Percentiles rank a stretch among this genome's conserved stretches.
Conservation (phyloP, 2,329 filamentous ascomycete genomes). For the Colletotrichum sansevieriae region DNA sequence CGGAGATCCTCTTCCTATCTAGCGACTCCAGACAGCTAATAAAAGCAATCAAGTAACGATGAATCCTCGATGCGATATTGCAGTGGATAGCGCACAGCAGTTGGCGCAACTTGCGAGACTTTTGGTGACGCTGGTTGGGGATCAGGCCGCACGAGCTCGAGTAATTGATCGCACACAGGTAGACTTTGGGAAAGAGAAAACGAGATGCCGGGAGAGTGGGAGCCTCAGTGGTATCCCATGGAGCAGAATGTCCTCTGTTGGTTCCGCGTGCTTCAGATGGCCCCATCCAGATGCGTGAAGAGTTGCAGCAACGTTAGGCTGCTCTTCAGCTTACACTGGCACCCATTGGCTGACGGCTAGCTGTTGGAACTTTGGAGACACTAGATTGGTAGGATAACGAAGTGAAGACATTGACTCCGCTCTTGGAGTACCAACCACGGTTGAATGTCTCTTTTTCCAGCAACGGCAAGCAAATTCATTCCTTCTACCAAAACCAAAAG, state of each 20-base stretch:
- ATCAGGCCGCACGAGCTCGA: too few relatives aligned
- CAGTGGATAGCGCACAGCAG: too few relatives aligned
- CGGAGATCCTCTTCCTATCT: neutral
- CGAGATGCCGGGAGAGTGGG: neutral
- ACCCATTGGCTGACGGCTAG: slow-evolving; percentile 17
- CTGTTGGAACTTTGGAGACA: neutral
- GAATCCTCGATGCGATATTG: too few relatives aligned
- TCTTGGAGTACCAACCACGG: neutral
- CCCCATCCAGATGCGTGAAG: neutral
- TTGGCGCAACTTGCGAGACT: too few relatives aligned
- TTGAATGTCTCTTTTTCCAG: neutral
- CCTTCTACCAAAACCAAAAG: neutral
- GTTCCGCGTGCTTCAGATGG: neutral
- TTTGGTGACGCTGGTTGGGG: too few relatives aligned
- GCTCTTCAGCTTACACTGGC: slow-evolving; percentile 1
- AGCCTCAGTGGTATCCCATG: slow-evolving; percentile 1
- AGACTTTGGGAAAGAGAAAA: neutral
- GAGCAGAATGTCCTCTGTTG: neutral
- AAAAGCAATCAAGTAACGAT: too few relatives aligned
- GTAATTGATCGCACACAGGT: too few relatives aligned
- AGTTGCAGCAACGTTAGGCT: slow-evolving; percentile 17
- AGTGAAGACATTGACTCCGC: slow-evolving; percentile 8
- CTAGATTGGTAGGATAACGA: slow-evolving; percentile 15
- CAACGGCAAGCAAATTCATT: neutral
- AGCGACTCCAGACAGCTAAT: too few relatives aligned